These are phyloP conservation scores for Henckelia pumila DNA, from an alignment of 257 asterid genomes.

Conservation along the genomic window DNA sequence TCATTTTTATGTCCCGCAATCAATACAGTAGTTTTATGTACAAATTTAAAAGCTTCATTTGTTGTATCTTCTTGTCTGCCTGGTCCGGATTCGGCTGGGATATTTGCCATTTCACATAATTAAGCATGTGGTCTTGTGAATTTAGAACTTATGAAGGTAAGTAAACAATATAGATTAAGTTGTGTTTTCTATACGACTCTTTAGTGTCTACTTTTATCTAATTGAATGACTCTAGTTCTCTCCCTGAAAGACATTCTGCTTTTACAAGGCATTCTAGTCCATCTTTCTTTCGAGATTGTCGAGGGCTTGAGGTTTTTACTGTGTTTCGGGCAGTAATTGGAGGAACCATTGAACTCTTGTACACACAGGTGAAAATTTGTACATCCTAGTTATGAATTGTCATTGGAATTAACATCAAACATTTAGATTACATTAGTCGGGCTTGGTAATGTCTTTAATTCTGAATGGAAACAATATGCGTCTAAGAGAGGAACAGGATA, in stretches of 20 bases:
- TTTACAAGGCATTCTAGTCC: slow-evolving; percentile 84
- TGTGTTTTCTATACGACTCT: not conserved
- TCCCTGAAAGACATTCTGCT: slow-evolving; percentile 3
- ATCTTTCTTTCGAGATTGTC: slow-evolving; percentile 96
- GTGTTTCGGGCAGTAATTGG: slow-evolving; percentile 90
- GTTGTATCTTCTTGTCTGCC: slow-evolving; percentile 51
- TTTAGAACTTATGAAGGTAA: slow-evolving; percentile 91
- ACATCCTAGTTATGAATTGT: too few species aligned
- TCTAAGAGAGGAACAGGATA: slow-evolving; percentile 97
- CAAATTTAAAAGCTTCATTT: slow-evolving; percentile 8
- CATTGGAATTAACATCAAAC: too few species aligned
- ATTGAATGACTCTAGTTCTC: not conserved
- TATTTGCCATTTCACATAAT: slow-evolving; percentile 92
- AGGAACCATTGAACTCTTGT: slow-evolving; percentile 87
- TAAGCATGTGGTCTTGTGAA: slow-evolving; percentile 99
- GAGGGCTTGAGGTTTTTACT: slow-evolving; percentile 85
- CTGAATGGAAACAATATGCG: slow-evolving; percentile 63
- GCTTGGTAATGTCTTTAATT: too few species aligned
- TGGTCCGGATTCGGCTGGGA: slow-evolving; percentile 99
- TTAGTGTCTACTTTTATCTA: too few species aligned
- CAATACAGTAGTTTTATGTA: not conserved
- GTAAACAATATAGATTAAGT: not conserved
- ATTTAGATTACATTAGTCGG: too few species aligned
- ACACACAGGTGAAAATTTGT: slow-evolving; percentile 78
- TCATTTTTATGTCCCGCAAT: not conserved